Conservation (phyloP, 768 basidiomycete species). For the Psilocybe cyanescens region DNA sequence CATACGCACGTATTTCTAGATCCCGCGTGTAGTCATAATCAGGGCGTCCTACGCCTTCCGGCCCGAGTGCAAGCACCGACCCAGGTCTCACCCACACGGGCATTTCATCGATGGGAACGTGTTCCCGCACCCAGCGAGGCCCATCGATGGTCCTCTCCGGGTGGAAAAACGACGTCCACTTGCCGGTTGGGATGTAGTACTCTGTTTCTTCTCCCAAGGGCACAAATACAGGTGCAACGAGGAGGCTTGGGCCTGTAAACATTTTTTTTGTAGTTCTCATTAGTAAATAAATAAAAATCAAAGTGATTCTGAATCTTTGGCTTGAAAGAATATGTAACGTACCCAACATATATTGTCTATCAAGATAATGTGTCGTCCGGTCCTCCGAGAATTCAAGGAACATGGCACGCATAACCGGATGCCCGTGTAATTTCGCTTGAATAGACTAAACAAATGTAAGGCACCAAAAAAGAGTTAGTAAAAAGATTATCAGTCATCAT, state of each 20-base stretch:
- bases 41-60: constrained; percentile 50
- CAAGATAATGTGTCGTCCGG: constrained; percentile 60
- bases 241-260: constrained; percentile 53
- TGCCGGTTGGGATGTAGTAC: constrained; percentile 64
- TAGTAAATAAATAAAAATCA: neutral
- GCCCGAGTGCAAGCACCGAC: constrained; percentile 62
- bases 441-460: constrained; percentile 43
- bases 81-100: constrained; percentile 70
- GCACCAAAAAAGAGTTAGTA: neutral
- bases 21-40: constrained; percentile 61
- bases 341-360: constrained; percentile 60
- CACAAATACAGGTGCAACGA: constrained; percentile 67
- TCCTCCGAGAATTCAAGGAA: constrained; percentile 67
- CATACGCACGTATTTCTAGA: constrained; percentile 58
- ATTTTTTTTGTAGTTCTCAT: neutral
- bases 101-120: constrained; percentile 64
- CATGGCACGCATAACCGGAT: constrained; percentile 67
- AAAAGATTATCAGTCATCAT: neutral
- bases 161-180: constrained; percentile 65
- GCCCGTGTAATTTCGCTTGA: constrained; percentile 51
- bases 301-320: neutral
- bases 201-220: constrained; percentile 55
- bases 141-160: constrained; percentile 56
- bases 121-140: constrained; percentile 64
- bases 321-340: constrained; percentile 2